Percentiles rank a stretch among this genome's conserved stretches.
phyloP scores from a whole-genome alignment of 768 basidiomycete species.

The Suillus americanus region DNA sequence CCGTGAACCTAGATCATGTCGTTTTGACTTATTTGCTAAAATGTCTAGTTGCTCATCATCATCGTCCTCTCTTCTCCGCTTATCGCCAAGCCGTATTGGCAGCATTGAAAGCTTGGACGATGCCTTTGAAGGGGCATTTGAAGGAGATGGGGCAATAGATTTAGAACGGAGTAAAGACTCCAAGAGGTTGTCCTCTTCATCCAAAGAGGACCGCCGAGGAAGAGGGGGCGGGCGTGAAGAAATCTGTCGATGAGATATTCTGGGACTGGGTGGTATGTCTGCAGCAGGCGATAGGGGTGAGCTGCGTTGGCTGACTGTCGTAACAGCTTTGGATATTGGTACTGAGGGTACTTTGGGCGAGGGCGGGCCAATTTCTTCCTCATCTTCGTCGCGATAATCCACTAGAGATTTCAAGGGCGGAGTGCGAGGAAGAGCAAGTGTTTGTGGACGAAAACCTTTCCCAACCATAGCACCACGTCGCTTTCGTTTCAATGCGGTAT shows the following conservation, averaged over 20 bases:
- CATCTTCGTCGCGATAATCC: constrained; percentile 79
- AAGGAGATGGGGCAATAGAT: constrained; percentile 38
- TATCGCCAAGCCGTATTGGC: constrained; percentile 59
- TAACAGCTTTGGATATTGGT: constrained; percentile 13
- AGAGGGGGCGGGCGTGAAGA: constrained; percentile 38
- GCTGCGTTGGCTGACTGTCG: constrained; percentile 18
- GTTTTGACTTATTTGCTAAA: constrained; percentile 58
- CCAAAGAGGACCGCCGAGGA: constrained; percentile 41
- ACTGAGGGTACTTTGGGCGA: constrained; percentile 15
- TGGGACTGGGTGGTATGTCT: constrained; percentile 38
- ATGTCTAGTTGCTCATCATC: constrained; percentile 65
- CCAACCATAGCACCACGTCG: constrained; percentile 47
- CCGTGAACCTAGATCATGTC: constrained; percentile 47
- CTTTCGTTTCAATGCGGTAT: constrained; percentile 53
- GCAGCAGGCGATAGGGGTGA: constrained; percentile 33
- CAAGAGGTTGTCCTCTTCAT: constrained; percentile 56
- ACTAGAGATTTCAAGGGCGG: constrained; percentile 62
- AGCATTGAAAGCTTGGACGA: constrained; percentile 35
- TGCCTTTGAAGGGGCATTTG: constrained; percentile 36
- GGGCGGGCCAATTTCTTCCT: constrained; percentile 38
- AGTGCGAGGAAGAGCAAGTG: constrained; percentile 41
- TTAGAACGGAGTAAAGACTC: constrained; percentile 49
- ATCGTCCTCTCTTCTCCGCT: constrained; percentile 70
- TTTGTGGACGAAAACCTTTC: constrained; percentile 48
- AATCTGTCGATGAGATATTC: constrained; percentile 38